Conservation (phyloP, 208 protist species). For the Crithidia acanthocephali region DNA sequence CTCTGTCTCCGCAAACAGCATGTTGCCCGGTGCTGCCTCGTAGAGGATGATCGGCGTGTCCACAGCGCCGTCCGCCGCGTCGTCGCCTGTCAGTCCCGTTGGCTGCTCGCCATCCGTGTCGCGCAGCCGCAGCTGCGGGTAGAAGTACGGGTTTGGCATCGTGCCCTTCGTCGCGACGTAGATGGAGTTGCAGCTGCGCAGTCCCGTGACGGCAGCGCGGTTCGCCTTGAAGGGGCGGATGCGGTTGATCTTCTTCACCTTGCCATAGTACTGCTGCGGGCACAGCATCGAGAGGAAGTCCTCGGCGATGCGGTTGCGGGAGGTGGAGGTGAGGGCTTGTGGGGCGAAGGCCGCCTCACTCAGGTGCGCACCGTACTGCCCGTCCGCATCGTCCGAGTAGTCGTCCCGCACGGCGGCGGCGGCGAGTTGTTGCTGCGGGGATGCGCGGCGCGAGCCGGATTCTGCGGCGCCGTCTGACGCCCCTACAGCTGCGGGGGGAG, state of each 20-base stretch:
- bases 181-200: conserved; percentile 68
- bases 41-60: conserved; percentile 80
- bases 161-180: conserved; percentile 82
- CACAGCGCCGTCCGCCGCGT: conserved; percentile 33
- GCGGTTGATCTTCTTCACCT: conserved; percentile 70
- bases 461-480: conserved; percentile 2
- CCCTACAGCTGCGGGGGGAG: background rate
- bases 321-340: conserved; percentile 41
- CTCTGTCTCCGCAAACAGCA: conserved; percentile 86
- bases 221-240: conserved; percentile 65
- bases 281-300: conserved; percentile 80
- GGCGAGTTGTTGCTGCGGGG: conserved; percentile 2
- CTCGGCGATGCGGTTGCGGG: conserved; percentile 66
- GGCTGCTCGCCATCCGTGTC: conserved; percentile 45
- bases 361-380: conserved; percentile 13
- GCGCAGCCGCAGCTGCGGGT: conserved; percentile 73
- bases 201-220: conserved; percentile 38
- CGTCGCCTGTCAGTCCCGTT: conserved; percentile 2
- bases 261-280: conserved; percentile 89
- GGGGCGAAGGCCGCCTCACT: conserved; percentile 23
- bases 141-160: conserved; percentile 77
- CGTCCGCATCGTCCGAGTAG: background rate
- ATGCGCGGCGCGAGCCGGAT: conserved; percentile 6
- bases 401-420: background rate
- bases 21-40: conserved; percentile 83